Evolutionary conservation across 371 early-diverging fungal species (phyloP).

Genomic region (Nematocida sp.): DNA sequence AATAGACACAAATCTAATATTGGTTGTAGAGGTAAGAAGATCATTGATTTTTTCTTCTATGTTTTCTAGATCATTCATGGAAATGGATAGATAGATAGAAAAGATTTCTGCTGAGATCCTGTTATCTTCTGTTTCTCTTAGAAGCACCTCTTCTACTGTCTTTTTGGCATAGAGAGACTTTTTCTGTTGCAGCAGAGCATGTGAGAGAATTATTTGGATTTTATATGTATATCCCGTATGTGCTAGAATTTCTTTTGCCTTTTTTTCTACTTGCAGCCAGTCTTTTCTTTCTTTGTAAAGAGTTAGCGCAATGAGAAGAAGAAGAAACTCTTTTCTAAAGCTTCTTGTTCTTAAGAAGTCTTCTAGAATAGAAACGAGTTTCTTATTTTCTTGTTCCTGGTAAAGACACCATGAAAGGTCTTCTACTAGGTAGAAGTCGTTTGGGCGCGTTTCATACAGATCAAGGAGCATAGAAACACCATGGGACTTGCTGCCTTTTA

Average conservation of each 20-base stretch:
- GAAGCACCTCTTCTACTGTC: slow-evolving; percentile 1
- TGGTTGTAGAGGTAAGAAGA: not conserved
- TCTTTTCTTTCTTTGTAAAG: not conserved
- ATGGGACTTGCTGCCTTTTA: not conserved
- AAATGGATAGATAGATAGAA: slow-evolving; percentile 6
- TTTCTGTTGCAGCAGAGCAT: slow-evolving; percentile 32
- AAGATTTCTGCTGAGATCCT: not conserved
- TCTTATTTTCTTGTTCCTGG: not conserved
- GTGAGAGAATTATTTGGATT: slow-evolving; percentile 35
- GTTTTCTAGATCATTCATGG: not conserved
- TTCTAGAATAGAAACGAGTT: not conserved
- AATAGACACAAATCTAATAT: not conserved
- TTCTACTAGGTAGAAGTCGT: slow-evolving; percentile 23
- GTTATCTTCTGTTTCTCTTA: not conserved
- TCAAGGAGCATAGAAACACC: slow-evolving; percentile 3
- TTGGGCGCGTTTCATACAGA: slow-evolving; percentile 1
- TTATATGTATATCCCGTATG: not conserved
- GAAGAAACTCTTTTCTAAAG: not conserved
- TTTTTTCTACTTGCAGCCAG: slow-evolving; percentile 35
- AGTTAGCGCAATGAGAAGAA: slow-evolving; percentile 10
- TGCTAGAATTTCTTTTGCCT: slow-evolving; percentile 27
- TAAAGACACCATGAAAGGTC: slow-evolving; percentile 16
- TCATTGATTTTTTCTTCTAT: not conserved
- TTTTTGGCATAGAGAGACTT: slow-evolving; percentile 31
- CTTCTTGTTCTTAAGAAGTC: not conserved